Evolutionary conservation across 1,139 yeast species (phyloP), one percentile per base, ranked within the genome.

Genomic region (Protomyces inouyei): DNA sequence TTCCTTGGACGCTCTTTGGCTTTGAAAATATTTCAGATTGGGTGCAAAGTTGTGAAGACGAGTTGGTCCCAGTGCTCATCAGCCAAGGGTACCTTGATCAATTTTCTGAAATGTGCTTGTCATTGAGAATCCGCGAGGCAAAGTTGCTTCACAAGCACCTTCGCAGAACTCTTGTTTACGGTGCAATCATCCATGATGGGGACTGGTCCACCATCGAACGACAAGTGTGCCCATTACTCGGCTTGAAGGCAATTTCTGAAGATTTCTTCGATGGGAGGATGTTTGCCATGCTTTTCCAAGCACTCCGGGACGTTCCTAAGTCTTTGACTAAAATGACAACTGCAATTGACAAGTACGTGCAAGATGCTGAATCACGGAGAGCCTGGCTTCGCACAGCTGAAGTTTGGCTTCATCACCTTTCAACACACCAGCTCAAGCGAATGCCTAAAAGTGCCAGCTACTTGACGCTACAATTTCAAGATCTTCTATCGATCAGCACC

Each of bases 1-100:
- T 59, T 52, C 63, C 63, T 4, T 59, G 14, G 21, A 36, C 14
- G 3, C 25, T 59, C 5, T 59, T 59, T 35, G 52, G 57, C 14
- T 18, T 52, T 37, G n/a, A 8, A 3, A 14, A 16, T 12, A 4
- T 59, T 8, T 28, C 18, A 28, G n/a, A 25, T 8, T 59, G 25
- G 35, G 5, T 40, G 14, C 6, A 40, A 40, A 38, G 28, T 18
- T 52, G 36, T 32, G 53, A 23, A 10, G 36, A 14, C n/a, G 63
- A 59, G 37, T 16, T 59, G 25, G 45, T 43, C 2, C 52, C 57
- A 16, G 57, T 52, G 36, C 32, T 52, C 14, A 40, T 52, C 35
- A 35, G 38, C 16, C 35, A 21, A 9, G 43, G 57, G 4, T 35
- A 21, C 35, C n/a, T 37, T n/a, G 51, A 54, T 16, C 57, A 54